A percentile compares a stretch with the other conserved stretches of the same genome.
Evolutionary conservation across 495 filamentous ascomycete species (phyloP).

Genomic region (Pyrenopolyporus hunteri): DNA sequence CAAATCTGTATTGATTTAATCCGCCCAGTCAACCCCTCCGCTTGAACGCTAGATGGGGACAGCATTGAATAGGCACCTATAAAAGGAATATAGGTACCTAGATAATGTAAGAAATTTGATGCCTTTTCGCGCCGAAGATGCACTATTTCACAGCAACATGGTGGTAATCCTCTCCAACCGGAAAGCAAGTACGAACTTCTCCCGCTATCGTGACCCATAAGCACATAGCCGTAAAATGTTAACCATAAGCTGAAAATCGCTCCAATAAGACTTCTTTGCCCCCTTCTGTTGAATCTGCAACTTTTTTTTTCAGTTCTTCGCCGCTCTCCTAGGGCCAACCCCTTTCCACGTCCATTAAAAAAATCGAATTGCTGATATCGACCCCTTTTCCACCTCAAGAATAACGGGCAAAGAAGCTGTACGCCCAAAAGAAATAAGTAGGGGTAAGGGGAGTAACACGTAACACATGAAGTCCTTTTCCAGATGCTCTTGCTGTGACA

Average conservation of each 20-base stretch:
- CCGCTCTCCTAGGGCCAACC: conserved; percentile 3
- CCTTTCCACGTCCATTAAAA: conserved; percentile 7
- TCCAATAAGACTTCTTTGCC: conserved; percentile 22
- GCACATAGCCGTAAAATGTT: conserved; percentile 37
- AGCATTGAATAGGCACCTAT: conserved; percentile 9
- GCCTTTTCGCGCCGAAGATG: conserved; percentile 36
- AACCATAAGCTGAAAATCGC: conserved; percentile 28
- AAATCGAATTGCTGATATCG: conserved; percentile 7
- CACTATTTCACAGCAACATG: conserved; percentile 39
- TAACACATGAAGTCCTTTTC: conserved; percentile 20
- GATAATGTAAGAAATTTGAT: conserved; percentile 22
- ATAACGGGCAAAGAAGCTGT: conserved; percentile 12
- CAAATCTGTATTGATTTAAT: conserved; percentile 7
- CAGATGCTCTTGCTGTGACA: conserved; percentile 25
- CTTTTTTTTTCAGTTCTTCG: neutral
- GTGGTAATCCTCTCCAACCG: conserved; percentile 32
- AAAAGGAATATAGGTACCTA: neutral
- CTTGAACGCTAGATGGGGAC: conserved; percentile 1
- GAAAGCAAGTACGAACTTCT: conserved; percentile 29
- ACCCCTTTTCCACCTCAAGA: conserved; percentile 6
- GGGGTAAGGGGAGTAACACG: conserved; percentile 10
- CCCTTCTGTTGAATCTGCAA: conserved; percentile 12
- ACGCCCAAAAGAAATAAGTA: conserved; percentile 18
- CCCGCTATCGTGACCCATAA: conserved; percentile 41
- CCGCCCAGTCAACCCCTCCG: conserved; percentile 1